Evolutionary conservation across 2,329 filamentous ascomycete genomes (phyloP).

Genomic region (Sporothrix brunneoviolacea): DNA sequence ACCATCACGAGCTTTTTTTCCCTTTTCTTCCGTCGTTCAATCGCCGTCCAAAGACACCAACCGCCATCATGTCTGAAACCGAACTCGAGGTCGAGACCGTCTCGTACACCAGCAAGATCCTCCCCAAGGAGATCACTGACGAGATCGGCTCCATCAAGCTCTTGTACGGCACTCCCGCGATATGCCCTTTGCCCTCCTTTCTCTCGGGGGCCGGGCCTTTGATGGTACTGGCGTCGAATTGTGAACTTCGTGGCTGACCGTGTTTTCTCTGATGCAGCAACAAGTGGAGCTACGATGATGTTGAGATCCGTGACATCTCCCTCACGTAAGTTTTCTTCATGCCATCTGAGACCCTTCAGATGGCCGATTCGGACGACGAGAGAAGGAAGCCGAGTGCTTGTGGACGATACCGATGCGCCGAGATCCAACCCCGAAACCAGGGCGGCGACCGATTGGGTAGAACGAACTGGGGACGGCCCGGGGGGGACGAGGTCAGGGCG

Average conservation of each 20-base stretch:
- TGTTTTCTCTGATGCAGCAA: conserved; percentile 30
- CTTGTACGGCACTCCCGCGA: conserved; percentile 40
- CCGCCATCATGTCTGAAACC: conserved; percentile 75
- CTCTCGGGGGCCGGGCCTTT: neutral
- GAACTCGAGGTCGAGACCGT: conserved; percentile 87
- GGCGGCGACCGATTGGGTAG: no score
- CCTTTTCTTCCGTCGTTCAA: conserved; percentile 21
- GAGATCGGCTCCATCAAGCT: conserved; percentile 92
- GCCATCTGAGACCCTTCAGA: no score
- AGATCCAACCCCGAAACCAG: no score
- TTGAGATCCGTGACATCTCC: conserved; percentile 99
- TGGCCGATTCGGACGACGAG: no score
- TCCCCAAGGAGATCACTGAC: conserved; percentile 86
- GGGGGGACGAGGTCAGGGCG: no score
- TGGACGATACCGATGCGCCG: neutral
- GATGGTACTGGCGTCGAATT: neutral
- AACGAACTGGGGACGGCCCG: no score
- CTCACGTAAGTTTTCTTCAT: conserved; percentile 84
- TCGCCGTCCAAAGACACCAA: conserved; percentile 25
- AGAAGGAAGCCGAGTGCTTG: no score
- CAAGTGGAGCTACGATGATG: conserved; percentile 97
- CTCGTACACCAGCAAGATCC: conserved; percentile 65
- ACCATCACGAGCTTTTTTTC: conserved; percentile 8
- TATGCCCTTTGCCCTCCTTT: no score
- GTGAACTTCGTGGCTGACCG: conserved; percentile 7